These are phyloP conservation scores for Trichosporon ovoides DNA, from an alignment of 1,284 basidiomycete species.

Conservation along the genomic window DNA sequence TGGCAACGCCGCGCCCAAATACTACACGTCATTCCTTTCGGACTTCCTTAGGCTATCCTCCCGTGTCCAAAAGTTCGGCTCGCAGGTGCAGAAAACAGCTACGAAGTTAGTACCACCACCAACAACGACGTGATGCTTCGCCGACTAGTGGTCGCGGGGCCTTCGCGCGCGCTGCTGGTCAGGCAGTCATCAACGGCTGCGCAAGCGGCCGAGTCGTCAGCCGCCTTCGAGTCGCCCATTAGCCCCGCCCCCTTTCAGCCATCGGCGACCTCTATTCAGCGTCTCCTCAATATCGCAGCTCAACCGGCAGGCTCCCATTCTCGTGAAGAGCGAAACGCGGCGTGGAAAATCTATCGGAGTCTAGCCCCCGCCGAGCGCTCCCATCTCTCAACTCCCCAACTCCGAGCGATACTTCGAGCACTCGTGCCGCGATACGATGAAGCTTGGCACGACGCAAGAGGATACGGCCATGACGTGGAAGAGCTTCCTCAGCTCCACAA, in stretches of 20 bases:
- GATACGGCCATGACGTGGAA: neutral
- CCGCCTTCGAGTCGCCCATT: neutral
- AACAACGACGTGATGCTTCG: slow-evolving; percentile 9
- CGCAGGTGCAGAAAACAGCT: neutral
- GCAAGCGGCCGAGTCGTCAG: neutral
- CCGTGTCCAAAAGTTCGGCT: slow-evolving; percentile 1
- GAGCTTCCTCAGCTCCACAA: neutral
- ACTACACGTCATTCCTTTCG: neutral
- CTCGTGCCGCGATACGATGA: slow-evolving; percentile 16
- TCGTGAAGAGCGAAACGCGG: neutral
- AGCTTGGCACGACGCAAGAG: neutral
- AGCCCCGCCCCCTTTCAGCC: neutral
- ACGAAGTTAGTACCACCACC: neutral
- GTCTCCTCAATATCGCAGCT: neutral
- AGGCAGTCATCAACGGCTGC: slow-evolving; percentile 9
- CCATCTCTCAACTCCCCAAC: slow-evolving; percentile 5
- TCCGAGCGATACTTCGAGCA: slow-evolving; percentile 11
- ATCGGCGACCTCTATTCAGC: neutral
- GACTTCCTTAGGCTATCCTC: neutral
- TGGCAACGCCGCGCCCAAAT: no score
- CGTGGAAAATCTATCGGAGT: slow-evolving; percentile 1
- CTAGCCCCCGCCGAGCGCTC: slow-evolving; percentile 9
- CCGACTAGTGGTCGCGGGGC: slow-evolving; percentile 14
- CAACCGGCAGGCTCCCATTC: neutral
- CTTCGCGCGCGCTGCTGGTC: slow-evolving; percentile 11